Base-by-base conservation (phyloP, 2,329 filamentous ascomycete species). In the Massarina eburnea region DNA sequence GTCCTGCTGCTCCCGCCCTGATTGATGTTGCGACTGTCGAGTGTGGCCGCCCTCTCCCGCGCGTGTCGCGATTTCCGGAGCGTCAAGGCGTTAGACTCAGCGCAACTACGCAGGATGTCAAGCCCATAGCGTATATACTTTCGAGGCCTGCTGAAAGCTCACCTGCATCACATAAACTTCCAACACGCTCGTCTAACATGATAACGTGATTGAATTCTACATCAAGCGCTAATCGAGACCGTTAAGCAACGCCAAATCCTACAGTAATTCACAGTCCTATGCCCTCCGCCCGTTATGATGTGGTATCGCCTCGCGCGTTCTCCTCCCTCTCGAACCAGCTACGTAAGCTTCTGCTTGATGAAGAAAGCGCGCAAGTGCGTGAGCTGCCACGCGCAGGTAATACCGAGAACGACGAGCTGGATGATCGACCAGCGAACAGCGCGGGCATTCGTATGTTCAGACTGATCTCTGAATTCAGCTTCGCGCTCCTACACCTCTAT, bases 271-370 rank as follows among this genome's bases (percentile, higher is more conserved):
- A 51, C 56, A 53, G 46, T 44, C 38, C 48, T 19, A 14, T 46
- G 42, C 43, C 33, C 49, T 48, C 47, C 51, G 15, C 35, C 39
- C 42, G n/a, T 44, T 43, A 22, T 36, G 42, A 33, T 45, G 43
- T 52, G 43, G 34, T 50, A 46, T 48, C 45, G 34, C 22, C 26
- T 17, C 40, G 18, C 38, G 36, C 37, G 17, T 26, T 18, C n/a
- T 14, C 24, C 32, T 20, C 27, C 26, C 26, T 21, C 48, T 34
- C 24, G 34, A 42, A 37, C 38, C 29, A 34, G 40, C 73, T 83
- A 99, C 49, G 94, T 97, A 71, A 99, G 84, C 81, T 99, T 99
- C 79, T 97, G 92, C 82, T 99, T 99, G 79, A 99, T 99, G 78
- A 99, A 99, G 82, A 99, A 99, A 37, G 89, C 88, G 59, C 94